Percentiles rank a stretch among this genome's conserved stretches.
These are phyloP conservation scores for Paragyromitra xinjiangensis DNA, from an alignment of 495 filamentous ascomycete genomes.

Conservation along the genomic window DNA sequence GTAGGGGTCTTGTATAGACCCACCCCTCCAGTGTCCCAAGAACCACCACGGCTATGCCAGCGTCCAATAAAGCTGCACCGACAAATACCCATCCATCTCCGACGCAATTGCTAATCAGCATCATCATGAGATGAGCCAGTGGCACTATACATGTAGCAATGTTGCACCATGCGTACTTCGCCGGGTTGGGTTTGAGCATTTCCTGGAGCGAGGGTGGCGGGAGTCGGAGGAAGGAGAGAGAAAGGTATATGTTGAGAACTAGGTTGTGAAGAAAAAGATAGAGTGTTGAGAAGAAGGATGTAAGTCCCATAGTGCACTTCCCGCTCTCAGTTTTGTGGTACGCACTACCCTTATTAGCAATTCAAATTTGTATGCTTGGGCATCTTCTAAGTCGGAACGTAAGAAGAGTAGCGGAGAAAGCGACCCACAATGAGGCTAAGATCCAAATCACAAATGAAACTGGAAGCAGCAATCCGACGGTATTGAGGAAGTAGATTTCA, in stretches of 20 bases:
- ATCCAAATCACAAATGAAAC: conserved; percentile 29
- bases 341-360: conserved; percentile 7
- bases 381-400: not conserved
- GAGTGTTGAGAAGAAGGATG: conserved; percentile 10
- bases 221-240: conserved; percentile 23
- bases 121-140: not conserved
- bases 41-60: conserved; percentile 4
- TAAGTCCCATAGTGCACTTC: conserved; percentile 14
- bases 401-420: not conserved
- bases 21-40: conserved; percentile 20
- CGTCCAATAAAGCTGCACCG: conserved; percentile 10
- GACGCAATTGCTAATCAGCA: not conserved
- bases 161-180: conserved; percentile 34
- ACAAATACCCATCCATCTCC: conserved; percentile 13
- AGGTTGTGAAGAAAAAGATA: conserved; percentile 23
- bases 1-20: not conserved
- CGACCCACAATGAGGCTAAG: conserved; percentile 26
- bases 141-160: conserved; percentile 10
- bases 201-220: conserved; percentile 29
- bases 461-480: conserved; percentile 22
- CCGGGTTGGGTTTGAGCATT: conserved; percentile 23
- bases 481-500: conserved; percentile 20
- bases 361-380: not conserved
- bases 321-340: conserved; percentile 1
- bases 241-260: conserved; percentile 20